A percentile compares a stretch with the other conserved stretches of the same genome.
phyloP scores from a whole-genome alignment of 2,329 filamentous ascomycete genomes.

The Paracamarosporium sp. region DNA sequence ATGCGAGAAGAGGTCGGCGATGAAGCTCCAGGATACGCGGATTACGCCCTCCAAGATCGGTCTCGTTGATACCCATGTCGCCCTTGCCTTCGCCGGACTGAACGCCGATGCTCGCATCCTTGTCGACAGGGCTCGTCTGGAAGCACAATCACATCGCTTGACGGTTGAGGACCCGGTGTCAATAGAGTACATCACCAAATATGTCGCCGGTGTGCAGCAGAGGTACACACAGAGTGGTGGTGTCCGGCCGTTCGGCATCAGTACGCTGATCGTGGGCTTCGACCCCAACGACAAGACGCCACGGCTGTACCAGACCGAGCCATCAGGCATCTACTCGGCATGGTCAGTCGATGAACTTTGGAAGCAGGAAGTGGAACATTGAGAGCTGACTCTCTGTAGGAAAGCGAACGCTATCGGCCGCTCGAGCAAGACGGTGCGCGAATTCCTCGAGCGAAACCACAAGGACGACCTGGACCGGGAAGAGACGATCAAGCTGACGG shows the following conservation, averaged over 20 bases:
- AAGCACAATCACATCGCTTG: conserved; percentile 95
- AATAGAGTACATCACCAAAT: conserved; percentile 99
- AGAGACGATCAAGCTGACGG: conserved; percentile 93
- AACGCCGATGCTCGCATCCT: conserved; percentile 98
- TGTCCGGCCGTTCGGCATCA: conserved; percentile 98
- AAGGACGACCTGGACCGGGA: conserved; percentile 97
- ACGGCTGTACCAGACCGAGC: conserved; percentile 95
- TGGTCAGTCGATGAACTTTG: conserved; percentile 68
- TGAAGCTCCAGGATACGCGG: conserved; percentile 99
- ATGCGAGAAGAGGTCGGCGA: conserved; percentile 97
- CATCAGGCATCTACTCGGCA: conserved; percentile 98
- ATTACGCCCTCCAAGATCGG: conserved; percentile 99
- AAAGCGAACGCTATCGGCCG: conserved; percentile 99
- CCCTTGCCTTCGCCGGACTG: conserved; percentile 93
- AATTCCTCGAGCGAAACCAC: conserved; percentile 98
- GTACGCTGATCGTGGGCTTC: conserved; percentile 97
- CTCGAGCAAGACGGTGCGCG: conserved; percentile 97
- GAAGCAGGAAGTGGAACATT: background rate
- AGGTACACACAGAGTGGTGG: conserved; percentile 98
- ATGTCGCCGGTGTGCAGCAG: conserved; percentile 97
- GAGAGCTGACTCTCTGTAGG: conserved; percentile 60
- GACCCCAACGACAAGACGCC: conserved; percentile 90
- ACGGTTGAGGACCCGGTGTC: conserved; percentile 97
- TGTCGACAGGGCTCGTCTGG: conserved; percentile 95
- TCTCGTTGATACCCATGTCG: conserved; percentile 93